A percentile compares a stretch with the other conserved stretches of the same genome.
Conservation (phyloP, 768 basidiomycete species). For the Chalciporus piperatus region DNA sequence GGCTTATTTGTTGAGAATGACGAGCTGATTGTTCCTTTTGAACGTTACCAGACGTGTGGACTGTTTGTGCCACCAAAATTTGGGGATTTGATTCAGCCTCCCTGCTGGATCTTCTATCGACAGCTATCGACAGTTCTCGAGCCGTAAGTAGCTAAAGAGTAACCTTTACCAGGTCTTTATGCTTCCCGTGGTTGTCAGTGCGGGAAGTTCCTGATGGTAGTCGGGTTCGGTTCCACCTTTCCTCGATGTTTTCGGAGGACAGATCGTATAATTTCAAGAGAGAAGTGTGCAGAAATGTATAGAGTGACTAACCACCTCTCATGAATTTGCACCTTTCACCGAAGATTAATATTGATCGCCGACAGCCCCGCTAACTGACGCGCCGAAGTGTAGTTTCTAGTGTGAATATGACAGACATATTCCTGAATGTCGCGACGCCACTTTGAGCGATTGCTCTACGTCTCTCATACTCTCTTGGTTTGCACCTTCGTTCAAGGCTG, state of each 20-base stretch:
- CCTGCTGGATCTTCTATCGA: not conserved
- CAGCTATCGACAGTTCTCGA: not conserved
- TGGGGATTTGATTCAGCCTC: conserved; percentile 4
- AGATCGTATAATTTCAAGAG: conserved; percentile 22
- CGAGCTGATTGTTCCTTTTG: conserved; percentile 14
- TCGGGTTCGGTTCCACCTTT: conserved; percentile 17
- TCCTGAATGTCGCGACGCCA: conserved; percentile 21
- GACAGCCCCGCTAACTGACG: conserved; percentile 9
- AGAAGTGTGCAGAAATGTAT: conserved; percentile 27
- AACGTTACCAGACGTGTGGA: conserved; percentile 2
- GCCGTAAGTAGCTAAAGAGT: conserved; percentile 19
- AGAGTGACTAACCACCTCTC: conserved; percentile 16
- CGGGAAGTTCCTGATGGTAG: conserved; percentile 10
- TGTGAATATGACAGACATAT: conserved; percentile 19
- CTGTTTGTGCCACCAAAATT: conserved; percentile 1
- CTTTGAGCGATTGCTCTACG: conserved; percentile 16
- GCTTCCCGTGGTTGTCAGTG: conserved; percentile 8
- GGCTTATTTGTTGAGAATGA: conserved; percentile 7
- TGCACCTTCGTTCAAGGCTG: conserved; percentile 2
- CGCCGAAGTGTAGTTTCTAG: conserved; percentile 13
- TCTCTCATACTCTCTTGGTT: conserved; percentile 4
- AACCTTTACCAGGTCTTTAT: conserved; percentile 13
- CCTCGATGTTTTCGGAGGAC: conserved; percentile 22
- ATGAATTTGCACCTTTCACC: conserved; percentile 19
- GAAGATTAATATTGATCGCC: conserved; percentile 31